phyloP scores from a whole-genome alignment of 192 early-diverging fungal species.

The Ambispora gerdemannii region DNA sequence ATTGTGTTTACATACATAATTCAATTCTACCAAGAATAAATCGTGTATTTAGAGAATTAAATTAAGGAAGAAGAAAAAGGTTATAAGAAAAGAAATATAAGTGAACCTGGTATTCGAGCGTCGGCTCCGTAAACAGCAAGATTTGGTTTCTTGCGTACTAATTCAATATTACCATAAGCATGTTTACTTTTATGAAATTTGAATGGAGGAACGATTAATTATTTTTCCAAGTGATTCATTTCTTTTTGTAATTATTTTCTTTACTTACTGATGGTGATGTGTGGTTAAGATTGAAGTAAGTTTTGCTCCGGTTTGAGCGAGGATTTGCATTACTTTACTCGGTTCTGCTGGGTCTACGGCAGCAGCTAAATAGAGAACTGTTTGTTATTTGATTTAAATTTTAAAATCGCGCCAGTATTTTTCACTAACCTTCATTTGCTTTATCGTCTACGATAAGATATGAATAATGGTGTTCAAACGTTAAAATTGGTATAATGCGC shows the following conservation, averaged over 20 bases:
- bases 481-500: constrained; percentile 61
- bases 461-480: constrained; percentile 76
- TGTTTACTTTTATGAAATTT: constrained; percentile 43
- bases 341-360: constrained; percentile 87
- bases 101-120: constrained; percentile 72
- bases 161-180: constrained; percentile 70
- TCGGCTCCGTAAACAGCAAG: constrained; percentile 84
- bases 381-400: not conserved
- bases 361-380: constrained; percentile 37
- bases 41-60: not conserved
- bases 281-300: constrained; percentile 70
- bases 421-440: constrained; percentile 41
- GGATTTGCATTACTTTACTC: constrained; percentile 59
- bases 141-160: constrained; percentile 58
- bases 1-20: constrained; percentile 66
- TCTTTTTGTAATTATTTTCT: too few species aligned
- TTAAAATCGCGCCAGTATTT: not conserved
- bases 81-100: not conserved
- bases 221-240: too few species aligned
- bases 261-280: constrained; percentile 81
- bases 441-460: constrained; percentile 79
- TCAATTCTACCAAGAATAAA: constrained; percentile 47
- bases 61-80: not conserved
- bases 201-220: too few species aligned
- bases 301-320: constrained; percentile 57